These are phyloP conservation scores for Mycosphaerelloides madeirae DNA, from an alignment of 2,329 filamentous ascomycete species.

Conservation along the genomic window DNA sequence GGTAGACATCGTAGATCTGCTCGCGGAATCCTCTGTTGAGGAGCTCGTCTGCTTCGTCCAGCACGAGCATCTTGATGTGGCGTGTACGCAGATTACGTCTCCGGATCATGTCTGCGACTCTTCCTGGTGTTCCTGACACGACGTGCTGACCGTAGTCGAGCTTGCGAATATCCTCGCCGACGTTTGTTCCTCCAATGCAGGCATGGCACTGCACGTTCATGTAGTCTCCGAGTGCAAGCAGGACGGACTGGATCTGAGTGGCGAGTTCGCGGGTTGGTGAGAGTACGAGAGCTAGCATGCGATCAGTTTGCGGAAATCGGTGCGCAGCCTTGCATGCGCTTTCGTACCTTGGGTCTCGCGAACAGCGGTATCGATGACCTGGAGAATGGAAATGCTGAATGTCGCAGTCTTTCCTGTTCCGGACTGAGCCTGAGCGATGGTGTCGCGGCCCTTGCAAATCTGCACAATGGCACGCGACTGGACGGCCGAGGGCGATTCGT, in stretches of 20 bases:
- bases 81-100: constrained; percentile 67
- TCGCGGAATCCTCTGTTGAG: constrained; percentile 94
- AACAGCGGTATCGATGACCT: constrained; percentile 93
- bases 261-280: constrained; percentile 95
- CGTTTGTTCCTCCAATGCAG: constrained; percentile 96
- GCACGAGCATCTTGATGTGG: constrained; percentile 73
- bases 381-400: constrained; percentile 97
- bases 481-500: constrained; percentile 95
- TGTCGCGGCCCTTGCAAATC: constrained; percentile 97
- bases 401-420: constrained; percentile 99
- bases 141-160: constrained; percentile 97
- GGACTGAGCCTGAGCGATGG: constrained; percentile 95
- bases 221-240: constrained; percentile 99
- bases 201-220: constrained; percentile 99
- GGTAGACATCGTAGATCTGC: constrained; percentile 98
- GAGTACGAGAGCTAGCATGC: constrained; percentile 68
- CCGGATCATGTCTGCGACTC: constrained; percentile 82
- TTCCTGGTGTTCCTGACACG: constrained; percentile 93
- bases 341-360: constrained; percentile 96
- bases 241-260: constrained; percentile 96
- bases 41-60: constrained; percentile 72
- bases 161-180: constrained; percentile 95
- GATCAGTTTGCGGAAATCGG: neutral
- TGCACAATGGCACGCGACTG: constrained; percentile 98
- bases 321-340: constrained; percentile 30